A percentile compares a stretch with the other conserved stretches of the same genome.
Conservation (phyloP, 2,329 filamentous ascomycete genomes). For the Pseudogymnoascus destructans region DNA sequence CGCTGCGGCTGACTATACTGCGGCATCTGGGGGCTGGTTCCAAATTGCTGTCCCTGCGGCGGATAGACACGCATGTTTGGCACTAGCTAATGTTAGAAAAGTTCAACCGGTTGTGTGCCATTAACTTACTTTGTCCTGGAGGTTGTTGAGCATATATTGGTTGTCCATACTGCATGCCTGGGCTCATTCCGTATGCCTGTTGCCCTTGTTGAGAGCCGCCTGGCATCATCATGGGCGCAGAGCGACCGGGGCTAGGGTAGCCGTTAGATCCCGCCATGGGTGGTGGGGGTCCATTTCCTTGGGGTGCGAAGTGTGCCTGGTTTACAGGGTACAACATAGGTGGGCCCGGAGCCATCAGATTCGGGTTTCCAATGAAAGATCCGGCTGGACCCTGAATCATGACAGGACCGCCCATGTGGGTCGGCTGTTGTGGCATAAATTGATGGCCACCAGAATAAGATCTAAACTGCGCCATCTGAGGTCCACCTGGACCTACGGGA, state of each 20-base stretch:
- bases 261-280: slow-evolving; percentile 55
- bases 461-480: slow-evolving; percentile 58
- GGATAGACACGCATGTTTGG: slow-evolving; percentile 48
- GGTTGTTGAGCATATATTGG: slow-evolving; percentile 60
- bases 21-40: slow-evolving; percentile 49
- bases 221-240: slow-evolving; percentile 86
- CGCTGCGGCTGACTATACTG: slow-evolving; percentile 47
- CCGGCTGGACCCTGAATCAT: slow-evolving; percentile 66
- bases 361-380: slow-evolving; percentile 61
- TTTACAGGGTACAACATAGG: slow-evolving; percentile 81
- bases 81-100: slow-evolving; percentile 36
- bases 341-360: slow-evolving; percentile 53
- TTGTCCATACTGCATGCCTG: slow-evolving; percentile 43
- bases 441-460: slow-evolving; percentile 60
- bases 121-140: slow-evolving; percentile 57
- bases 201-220: slow-evolving; percentile 83
- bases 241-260: slow-evolving; percentile 78
- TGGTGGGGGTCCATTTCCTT: slow-evolving; percentile 40
- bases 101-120: slow-evolving; percentile 14
- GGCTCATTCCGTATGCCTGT: slow-evolving; percentile 61
- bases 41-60: slow-evolving; percentile 48
- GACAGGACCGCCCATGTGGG: slow-evolving; percentile 63
- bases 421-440: slow-evolving; percentile 57
- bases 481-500: slow-evolving; percentile 55
- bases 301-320: slow-evolving; percentile 48